Evolutionary conservation across 1,284 basidiomycete species (phyloP), one percentile per base, ranked within the genome.

Genomic region (Trametes pubescens): DNA sequence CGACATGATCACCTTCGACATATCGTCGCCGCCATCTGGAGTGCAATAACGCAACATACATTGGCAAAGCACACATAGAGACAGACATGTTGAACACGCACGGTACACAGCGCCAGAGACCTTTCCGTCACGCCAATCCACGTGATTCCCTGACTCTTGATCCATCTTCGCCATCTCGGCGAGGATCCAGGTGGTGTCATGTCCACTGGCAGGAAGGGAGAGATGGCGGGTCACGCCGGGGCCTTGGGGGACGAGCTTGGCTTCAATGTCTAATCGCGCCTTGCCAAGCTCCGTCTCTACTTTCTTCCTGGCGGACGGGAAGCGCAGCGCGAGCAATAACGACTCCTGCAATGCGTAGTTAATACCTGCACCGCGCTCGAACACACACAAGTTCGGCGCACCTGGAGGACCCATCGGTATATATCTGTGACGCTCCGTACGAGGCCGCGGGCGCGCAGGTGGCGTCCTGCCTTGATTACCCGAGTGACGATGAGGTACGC

Each of bases 21-120:
- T 80, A 54, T 96, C 94, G 13, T 91, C 86, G 6, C 93, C 94
- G 14, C 95, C 95, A 74, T 96, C 90, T 93, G 65, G 24, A 66
- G 46, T 58, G 59, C 22, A 63, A 64, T 32, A 52, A 68, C 38
- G 13, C 40, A 13, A 35, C 35, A 14, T 26, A 48, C 13, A 63
- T 59, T 9, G 13, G 5, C 37, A 9, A n/a, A 43, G 11, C 1
- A 14, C 37, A 1, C 9, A 24, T 13, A 46, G 5, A 64, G 40
- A 46, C 22, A 16, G 24, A 9, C 52, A 55, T n/a, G n/a, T n/a
- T n/a, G 29, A 40, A 46, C 59, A 82, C 86, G 77, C 79, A 91
- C 93, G 94, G 74, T 96, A 96, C 4, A 97, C 92, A 11, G 94
- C 92, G 7, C 95, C 95, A 47, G 91, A 93, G 7, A 97, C 81